Base-by-base conservation (phyloP, 2,329 filamentous ascomycete genomes). In the Alternaria triticimaculans region DNA sequence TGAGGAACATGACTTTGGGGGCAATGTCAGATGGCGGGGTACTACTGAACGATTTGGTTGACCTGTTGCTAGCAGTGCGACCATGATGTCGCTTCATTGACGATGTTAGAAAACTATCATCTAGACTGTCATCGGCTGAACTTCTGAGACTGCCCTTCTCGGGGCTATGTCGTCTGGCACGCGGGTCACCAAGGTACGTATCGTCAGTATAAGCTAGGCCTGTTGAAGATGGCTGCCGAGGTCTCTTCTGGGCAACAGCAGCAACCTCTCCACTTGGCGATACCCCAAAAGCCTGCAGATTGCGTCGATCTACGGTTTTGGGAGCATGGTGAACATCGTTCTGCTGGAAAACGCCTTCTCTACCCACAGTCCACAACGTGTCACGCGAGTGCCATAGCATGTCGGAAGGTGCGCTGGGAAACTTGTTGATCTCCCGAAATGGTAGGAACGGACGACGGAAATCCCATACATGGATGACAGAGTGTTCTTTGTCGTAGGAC, bases 321-420 rank as follows among this genome's bases (percentile, higher is more conserved):
- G 86, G 82, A 7, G 85, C 83, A 78, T 86, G 87, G 62, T 88
- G 85, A 33, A 89, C 82, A 70, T 90, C 88, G 30, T 85, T 87
- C 73, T 90, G 88, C 18, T 87, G 84, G 66, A 90, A 90, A 10
- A 85, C 82, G 14, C 88, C 88, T 63, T 87, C 85, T 50, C 85
- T 83, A 7, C 87, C 87, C 45, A 89, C 88, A 12, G 87, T 89
- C 88, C 88, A 90, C 41, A 90, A 80, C 7, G 88, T 80, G 73
- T 90, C 87, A 76, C 88, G 87, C 55, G 87, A 88, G 70, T 87
- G 87, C 84, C 88, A 90, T 15, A 90, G 81, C 75, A 90, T 80
- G 69, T 90, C 88, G 23, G 87, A 85, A 20, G 87, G 84, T 15
- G 85, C 83, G 6, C 82, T 83, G 51, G 83, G 80, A 70, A 88